Percentiles rank a stretch among this genome's conserved stretches.
phyloP scores from a whole-genome alignment of 768 basidiomycete genomes.

The Tylopilus vinaceipallidus region DNA sequence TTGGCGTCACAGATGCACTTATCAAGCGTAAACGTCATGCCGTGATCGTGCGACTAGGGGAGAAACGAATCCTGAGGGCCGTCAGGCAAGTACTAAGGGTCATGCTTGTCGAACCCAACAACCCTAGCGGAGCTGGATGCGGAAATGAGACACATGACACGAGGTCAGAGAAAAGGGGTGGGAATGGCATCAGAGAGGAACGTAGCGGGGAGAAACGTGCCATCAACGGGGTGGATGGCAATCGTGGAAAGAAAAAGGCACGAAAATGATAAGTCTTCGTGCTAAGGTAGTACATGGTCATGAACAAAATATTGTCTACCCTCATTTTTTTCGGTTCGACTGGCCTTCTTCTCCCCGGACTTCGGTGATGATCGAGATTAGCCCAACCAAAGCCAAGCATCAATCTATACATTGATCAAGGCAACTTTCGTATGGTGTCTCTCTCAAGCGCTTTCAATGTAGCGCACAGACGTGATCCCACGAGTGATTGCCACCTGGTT shows the following conservation, averaged over 20 bases:
- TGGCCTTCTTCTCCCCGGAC: too few relatives aligned
- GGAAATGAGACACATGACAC: not conserved
- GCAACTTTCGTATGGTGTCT: too few relatives aligned
- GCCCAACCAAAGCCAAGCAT: too few relatives aligned
- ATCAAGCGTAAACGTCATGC: conserved; percentile 56
- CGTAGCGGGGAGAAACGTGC: conserved; percentile 18
- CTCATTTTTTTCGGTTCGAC: not conserved
- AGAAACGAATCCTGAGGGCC: conserved; percentile 63
- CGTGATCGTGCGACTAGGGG: conserved; percentile 71
- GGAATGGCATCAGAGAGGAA: not conserved
- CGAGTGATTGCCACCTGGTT: not conserved
- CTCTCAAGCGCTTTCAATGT: too few relatives aligned
- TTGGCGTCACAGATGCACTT: conserved; percentile 26
- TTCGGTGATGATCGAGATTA: too few relatives aligned
- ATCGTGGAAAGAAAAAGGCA: conserved; percentile 18
- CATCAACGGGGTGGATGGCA: not conserved
- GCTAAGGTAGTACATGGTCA: not conserved
- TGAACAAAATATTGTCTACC: not conserved
- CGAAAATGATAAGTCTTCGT: conserved; percentile 10
- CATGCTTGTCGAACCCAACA: conserved; percentile 5
- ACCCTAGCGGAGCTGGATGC: not conserved
- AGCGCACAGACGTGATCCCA: not conserved
- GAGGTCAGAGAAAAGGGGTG: conserved; percentile 1
- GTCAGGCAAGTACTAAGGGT: conserved; percentile 18
- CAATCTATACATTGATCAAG: too few relatives aligned